Evolutionary conservation across 202 grass and related monocot genomes (phyloP).

Genomic region (Panicum hallii): DNA sequence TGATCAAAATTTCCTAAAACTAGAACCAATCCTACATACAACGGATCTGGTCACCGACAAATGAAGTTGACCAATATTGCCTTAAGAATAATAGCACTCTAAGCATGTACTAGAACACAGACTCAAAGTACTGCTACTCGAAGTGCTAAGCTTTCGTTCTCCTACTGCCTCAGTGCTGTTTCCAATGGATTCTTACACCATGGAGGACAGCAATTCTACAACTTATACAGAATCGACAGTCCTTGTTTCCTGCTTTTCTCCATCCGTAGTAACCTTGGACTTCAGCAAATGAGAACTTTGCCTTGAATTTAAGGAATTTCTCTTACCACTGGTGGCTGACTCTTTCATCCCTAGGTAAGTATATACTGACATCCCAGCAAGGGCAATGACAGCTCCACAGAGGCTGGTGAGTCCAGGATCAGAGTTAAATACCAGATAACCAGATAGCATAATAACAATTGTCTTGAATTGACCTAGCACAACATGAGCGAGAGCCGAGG

Average conservation of each 20-base stretch:
- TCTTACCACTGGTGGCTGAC: conserved; percentile 37
- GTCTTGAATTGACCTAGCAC: conserved; percentile 97
- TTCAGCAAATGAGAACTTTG: conserved; percentile 58
- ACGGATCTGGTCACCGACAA: not conserved
- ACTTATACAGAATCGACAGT: conserved; percentile 61
- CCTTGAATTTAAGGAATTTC: conserved; percentile 45
- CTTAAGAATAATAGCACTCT: conserved; percentile 21
- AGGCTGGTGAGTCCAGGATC: conserved; percentile 83
- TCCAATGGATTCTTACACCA: conserved; percentile 14
- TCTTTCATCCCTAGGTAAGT: conserved; percentile 75
- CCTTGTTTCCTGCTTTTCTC: conserved; percentile 55
- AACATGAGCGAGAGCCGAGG: conserved; percentile 87
- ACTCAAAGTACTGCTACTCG: conserved; percentile 8
- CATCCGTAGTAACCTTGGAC: conserved; percentile 62
- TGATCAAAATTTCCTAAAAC: conserved; percentile 34
- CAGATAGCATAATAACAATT: conserved; percentile 80
- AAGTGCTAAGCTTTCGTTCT: not conserved
- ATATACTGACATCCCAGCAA: conserved; percentile 90
- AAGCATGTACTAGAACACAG: conserved; percentile 14
- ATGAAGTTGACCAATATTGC: conserved; percentile 42
- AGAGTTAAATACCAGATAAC: conserved; percentile 85
- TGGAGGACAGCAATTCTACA: conserved; percentile 13
- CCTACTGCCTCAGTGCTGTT: conserved; percentile 6
- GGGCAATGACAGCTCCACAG: conserved; percentile 71
- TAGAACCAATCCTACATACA: conserved; percentile 33